Evolutionary conservation across 2,329 filamentous ascomycete genomes (phyloP), one percentile per base, ranked within the genome.

Genomic region (Decorospora gaudefroyi): DNA sequence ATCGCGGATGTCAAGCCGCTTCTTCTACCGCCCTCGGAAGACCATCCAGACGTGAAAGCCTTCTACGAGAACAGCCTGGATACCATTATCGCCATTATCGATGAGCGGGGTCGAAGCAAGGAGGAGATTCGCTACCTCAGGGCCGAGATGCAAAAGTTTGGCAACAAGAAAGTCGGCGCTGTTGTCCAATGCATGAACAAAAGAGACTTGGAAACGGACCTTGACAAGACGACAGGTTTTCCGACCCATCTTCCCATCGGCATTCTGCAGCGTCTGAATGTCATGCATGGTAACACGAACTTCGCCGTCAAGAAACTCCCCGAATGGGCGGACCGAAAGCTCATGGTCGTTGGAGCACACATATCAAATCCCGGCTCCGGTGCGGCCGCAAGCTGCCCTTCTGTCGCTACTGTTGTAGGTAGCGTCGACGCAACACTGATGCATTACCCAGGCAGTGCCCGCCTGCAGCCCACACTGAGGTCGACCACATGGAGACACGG

Each of bases 311-410:
- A 17, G 6, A n/a, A 10, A 11, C 10, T n/a, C 1, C 21, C 32
- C 2, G 12, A 15, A 3, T 25, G 9, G 4, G 7, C 13, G 4
- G 6, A 23, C 15, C 15, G 21, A 15, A 17, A 11, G 15, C 5
- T 34, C 4, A 42, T 47, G 31, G 17, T 42, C 8, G 26, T 42
- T 11, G 44, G 44, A 0, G 44, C 44, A n/a, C 44, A 47, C 22
- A 33, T 47, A 6, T 42, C 37, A 15, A 30, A 42, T 15, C 21
- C 37, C 11, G 38, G 22, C 10, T 18, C 37, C 4, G 16, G 10
- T 21, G 31, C 44, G 6, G 26, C 44, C 6, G 15, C 18, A n/a
- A 19, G 16, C 8, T 47, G 37, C 21, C 44, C 44, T 2, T 47
- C 44, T 1, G 44, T 47, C 12, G 44, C 44, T 4, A 23, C 38